phyloP scores from a whole-genome alignment of 2,329 filamentous ascomycete species.

The Shiraia sp. region DNA sequence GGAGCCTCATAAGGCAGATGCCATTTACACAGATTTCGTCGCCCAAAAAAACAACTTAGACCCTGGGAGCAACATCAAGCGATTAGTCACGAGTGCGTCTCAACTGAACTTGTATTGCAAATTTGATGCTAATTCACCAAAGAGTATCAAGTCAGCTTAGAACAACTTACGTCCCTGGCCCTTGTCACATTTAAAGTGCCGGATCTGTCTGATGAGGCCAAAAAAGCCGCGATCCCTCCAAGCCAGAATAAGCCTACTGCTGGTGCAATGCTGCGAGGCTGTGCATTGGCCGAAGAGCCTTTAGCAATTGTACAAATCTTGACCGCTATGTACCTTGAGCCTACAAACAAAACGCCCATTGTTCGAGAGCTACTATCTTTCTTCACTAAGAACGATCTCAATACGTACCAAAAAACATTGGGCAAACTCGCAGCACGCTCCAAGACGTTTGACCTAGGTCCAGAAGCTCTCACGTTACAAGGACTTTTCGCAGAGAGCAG shows the following conservation, averaged over 20 bases:
- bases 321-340: conserved; percentile 26
- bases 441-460: conserved; percentile 16
- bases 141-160: conserved; percentile 25
- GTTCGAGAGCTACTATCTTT: conserved; percentile 19
- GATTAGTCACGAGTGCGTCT: conserved; percentile 26
- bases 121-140: conserved; percentile 15
- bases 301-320: conserved; percentile 35
- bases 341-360: conserved; percentile 6
- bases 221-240: conserved; percentile 24
- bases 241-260: conserved; percentile 26
- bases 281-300: conserved; percentile 31
- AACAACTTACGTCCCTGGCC: conserved; percentile 30
- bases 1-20: conserved; percentile 19
- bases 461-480: conserved; percentile 33
- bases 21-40: conserved; percentile 31
- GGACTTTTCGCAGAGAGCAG: conserved; percentile 36
- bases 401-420: conserved; percentile 20
- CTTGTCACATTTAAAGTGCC: conserved; percentile 30
- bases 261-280: conserved; percentile 29
- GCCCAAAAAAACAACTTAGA: conserved; percentile 21
- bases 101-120: not conserved
- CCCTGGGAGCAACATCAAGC: conserved; percentile 17
- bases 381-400: conserved; percentile 23
- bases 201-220: conserved; percentile 22
- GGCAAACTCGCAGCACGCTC: conserved; percentile 20